These are phyloP conservation scores for Macrotyloma uniflorum DNA, from an alignment of 306 rosid genomes.

Conservation along the genomic window DNA sequence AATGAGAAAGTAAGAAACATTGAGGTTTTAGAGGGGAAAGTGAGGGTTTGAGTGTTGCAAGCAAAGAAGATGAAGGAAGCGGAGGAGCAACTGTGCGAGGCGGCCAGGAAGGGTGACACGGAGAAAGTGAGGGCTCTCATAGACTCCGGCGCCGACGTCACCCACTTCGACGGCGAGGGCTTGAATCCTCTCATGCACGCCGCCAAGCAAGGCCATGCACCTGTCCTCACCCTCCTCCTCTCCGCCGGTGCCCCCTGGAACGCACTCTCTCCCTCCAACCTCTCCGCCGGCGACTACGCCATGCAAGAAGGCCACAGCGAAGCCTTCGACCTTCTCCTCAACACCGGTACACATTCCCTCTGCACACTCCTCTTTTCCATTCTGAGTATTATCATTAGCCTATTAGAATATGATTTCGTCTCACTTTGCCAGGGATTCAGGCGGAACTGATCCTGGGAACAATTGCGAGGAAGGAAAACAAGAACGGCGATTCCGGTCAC, in stretches of 20 bases:
- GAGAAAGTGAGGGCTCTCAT: slow-evolving; percentile 54
- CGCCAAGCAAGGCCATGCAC: slow-evolving; percentile 77
- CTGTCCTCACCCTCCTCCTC: slow-evolving; percentile 56
- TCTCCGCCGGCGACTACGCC: slow-evolving; percentile 80
- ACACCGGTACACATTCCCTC: slow-evolving; percentile 56
- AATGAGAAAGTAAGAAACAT: background rate
- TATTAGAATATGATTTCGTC: slow-evolving; percentile 1
- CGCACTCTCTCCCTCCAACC: slow-evolving; percentile 81
- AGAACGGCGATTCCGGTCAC: slow-evolving; percentile 40
- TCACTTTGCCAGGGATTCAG: slow-evolving; percentile 64
- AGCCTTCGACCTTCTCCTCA: slow-evolving; percentile 66
- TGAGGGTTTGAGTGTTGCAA: slow-evolving; percentile 27
- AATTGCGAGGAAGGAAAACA: slow-evolving; percentile 67
- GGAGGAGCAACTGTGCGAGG: slow-evolving; percentile 60
- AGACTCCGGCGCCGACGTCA: slow-evolving; percentile 67
- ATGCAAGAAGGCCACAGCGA: slow-evolving; percentile 74
- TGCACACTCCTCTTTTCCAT: background rate
- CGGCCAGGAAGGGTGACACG: slow-evolving; percentile 67
- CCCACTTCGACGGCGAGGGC: slow-evolving; percentile 69
- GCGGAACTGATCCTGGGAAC: slow-evolving; percentile 84
- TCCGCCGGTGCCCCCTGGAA: slow-evolving; percentile 93
- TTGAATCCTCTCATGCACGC: slow-evolving; percentile 91
- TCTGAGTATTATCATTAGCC: background rate
- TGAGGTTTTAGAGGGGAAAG: background rate
- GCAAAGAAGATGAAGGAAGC: slow-evolving; percentile 54